Evolutionary conservation across 2,329 filamentous ascomycete genomes (phyloP).

Genomic region (Westerdykella ornata): DNA sequence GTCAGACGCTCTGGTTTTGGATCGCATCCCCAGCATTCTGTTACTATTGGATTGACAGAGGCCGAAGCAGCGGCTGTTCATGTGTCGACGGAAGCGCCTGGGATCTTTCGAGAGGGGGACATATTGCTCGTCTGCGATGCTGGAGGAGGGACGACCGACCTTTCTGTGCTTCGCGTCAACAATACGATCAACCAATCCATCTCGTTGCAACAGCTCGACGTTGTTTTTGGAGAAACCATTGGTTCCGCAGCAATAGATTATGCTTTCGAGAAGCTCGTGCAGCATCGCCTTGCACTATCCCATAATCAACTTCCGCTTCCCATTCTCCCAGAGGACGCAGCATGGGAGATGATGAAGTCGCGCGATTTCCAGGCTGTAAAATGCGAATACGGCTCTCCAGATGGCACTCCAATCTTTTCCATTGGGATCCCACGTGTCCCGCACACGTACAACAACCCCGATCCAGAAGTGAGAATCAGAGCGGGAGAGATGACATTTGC

Average conservation of each 20-base stretch:
- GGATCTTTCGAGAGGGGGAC: conserved; percentile 37
- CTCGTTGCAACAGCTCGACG: conserved; percentile 30
- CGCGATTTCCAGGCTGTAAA: conserved; percentile 38
- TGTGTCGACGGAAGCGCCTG: conserved; percentile 35
- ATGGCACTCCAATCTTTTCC: conserved; percentile 33
- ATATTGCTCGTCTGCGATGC: conserved; percentile 47
- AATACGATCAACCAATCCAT: conserved; percentile 13
- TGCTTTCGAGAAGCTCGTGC: conserved; percentile 35
- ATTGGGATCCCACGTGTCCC: conserved; percentile 32
- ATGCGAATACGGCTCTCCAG: conserved; percentile 36
- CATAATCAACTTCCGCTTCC: conserved; percentile 20
- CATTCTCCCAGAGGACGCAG: conserved; percentile 30
- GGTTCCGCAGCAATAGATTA: conserved; percentile 39
- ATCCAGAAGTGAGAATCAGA: conserved; percentile 26
- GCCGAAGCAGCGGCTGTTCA: conserved; percentile 51
- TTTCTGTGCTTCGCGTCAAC: conserved; percentile 35
- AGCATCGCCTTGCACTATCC: conserved; percentile 24
- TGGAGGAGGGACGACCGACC: conserved; percentile 45
- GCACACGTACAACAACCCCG: conserved; percentile 26
- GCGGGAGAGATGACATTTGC: conserved; percentile 32
- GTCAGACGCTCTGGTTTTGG: conserved; percentile 48
- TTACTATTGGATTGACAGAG: conserved; percentile 46
- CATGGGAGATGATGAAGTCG: conserved; percentile 39
- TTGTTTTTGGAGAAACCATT: conserved; percentile 38
- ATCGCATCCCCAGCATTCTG: conserved; percentile 30